Base-by-base conservation (phyloP, 2,329 filamentous ascomycete species). In the Knufia fluminis region DNA sequence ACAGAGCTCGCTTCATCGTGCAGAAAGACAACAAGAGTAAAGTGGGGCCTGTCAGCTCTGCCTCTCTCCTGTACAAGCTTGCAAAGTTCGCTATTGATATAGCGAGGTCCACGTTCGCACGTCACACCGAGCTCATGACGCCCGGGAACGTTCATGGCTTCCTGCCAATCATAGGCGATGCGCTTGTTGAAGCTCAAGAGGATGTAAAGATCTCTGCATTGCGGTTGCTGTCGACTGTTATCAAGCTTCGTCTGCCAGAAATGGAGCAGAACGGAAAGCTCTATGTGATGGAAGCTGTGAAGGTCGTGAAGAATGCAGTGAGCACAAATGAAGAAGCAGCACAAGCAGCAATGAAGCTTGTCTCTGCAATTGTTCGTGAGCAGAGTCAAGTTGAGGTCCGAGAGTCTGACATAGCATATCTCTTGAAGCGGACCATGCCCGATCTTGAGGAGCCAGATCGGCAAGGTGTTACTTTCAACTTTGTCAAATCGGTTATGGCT, bases 381-480 rank as follows among this genome's bases (percentile, higher is more conserved):
- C 78, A 87, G 44, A 79, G 80, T 52, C 82, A 83, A 56, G 80
- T 92, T 3, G 71, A 77, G 16, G 74, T 97, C 60, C 89, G 86
- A 64, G 86, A 95, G 57, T 80, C 80, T 2, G 85, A 90, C 38
- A 71, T 97, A 17, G 88, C 92, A 39, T 83, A 88, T 64, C 71
- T 98, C 2, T 78, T 97, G 3, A 80, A 82, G 54, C 85, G 86
- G 52, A 72, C 97, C 46, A 85, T 89, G 59, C 82, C 89, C 23
- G 91, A 97, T 61, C 77, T 98, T 42, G 94, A 94, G 24, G 88
- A 97, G 63, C 89, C 91, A 3, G 83, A 95, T 56, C 83, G 90
- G 53, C 87, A 95, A 55, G 90, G 94, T 58, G 80, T 95, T 36
- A 92, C 88, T 0, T 98, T 98, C 71, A 94, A 87, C 61, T 97